Base-by-base conservation (phyloP, 805 yeast species). In the Pichia thaimueangensis region DNA sequence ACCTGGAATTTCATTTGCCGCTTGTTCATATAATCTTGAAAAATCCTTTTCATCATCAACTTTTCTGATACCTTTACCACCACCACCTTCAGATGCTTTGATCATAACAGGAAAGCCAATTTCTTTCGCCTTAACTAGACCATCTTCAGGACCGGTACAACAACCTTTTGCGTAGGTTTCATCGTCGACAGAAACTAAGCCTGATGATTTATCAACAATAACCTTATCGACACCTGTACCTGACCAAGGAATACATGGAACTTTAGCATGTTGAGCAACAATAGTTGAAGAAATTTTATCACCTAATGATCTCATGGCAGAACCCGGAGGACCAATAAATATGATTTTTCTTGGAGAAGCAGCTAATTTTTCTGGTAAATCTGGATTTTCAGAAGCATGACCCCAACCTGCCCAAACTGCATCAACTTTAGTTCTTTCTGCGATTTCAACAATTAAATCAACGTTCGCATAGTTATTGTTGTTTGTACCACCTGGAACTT, bases 341-440 rank as follows among this genome's bases (percentile, higher is more conserved):
- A 93, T 74, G 56, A 94, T 84, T 58, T 76, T 85, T 64, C 87
- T 83, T 47, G 89, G 87, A 16, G 96, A 87, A n/a, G 82, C 82
- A 13, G 97, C 97, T 62, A 93, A 74, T 65, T 76, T 79, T 66
- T 93, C 98, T 23, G 99, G 99, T 52, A 93, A 76, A 36, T 70
- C 64, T 22, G 99, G 99, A 68, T 94, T 91, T 70, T 93, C 99
- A n/a, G 96, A 86, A 23, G 99, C 99, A 63, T 94, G 98, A 57
- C 99, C 99, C 99, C 99, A 93, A 57, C 99, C 99, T 28, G 99
- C 99, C 99, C 99, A 93, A 45, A 93, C 99, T 21, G 98, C 99
- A 63, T 93, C 95, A 43, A 86, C 97, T 52, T 86, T 78, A 34
- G 95, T 83, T 70, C 97, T 83, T 69, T 93, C 98, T 29, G 99